Conservation (phyloP, 2,329 filamentous ascomycete species). For the Aspergillus sclerotialis region DNA sequence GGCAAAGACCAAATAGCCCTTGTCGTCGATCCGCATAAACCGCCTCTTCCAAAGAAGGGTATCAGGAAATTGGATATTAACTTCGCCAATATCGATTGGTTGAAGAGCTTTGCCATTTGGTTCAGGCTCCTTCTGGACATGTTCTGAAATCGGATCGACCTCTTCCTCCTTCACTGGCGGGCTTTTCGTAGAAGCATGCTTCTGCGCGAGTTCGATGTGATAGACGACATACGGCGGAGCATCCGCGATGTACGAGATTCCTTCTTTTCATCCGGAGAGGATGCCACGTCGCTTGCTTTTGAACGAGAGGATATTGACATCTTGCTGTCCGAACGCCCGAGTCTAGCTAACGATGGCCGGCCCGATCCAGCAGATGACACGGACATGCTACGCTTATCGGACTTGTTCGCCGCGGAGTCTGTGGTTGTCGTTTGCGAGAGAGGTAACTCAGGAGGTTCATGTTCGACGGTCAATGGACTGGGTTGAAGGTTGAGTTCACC, state of each 20-base stretch:
- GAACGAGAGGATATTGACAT: slow-evolving; percentile 32
- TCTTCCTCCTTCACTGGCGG: slow-evolving; percentile 31
- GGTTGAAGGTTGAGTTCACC: slow-evolving; percentile 42
- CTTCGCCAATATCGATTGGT: slow-evolving; percentile 70
- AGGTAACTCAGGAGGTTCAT: slow-evolving; percentile 45
- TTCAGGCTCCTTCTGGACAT: too few species aligned
- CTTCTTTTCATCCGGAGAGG: slow-evolving; percentile 44
- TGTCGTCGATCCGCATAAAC: slow-evolving; percentile 74
- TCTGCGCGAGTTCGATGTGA: slow-evolving; percentile 46
- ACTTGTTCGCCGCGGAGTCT: slow-evolving; percentile 13
- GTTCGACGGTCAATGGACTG: slow-evolving; percentile 58
- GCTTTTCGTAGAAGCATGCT: slow-evolving; percentile 34
- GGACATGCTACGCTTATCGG: slow-evolving; percentile 31
- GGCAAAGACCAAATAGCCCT: slow-evolving; percentile 76
- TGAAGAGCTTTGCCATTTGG: slow-evolving; percentile 30
- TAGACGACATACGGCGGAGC: slow-evolving; percentile 60
- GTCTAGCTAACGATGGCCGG: slow-evolving; percentile 31
- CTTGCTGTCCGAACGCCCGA: slow-evolving; percentile 33
- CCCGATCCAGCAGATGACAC: slow-evolving; percentile 34
- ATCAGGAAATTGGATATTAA: slow-evolving; percentile 96
- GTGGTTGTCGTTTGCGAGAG: slow-evolving; percentile 9
- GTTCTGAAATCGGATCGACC: too few species aligned
- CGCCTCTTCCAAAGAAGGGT: slow-evolving; percentile 94
- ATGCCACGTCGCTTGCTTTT: slow-evolving; percentile 27
- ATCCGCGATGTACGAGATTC: slow-evolving; percentile 54